Percentiles rank a stretch among this genome's conserved stretches.
Conservation (phyloP, 768 basidiomycete genomes). For the Auriscalpium vulgare region DNA sequence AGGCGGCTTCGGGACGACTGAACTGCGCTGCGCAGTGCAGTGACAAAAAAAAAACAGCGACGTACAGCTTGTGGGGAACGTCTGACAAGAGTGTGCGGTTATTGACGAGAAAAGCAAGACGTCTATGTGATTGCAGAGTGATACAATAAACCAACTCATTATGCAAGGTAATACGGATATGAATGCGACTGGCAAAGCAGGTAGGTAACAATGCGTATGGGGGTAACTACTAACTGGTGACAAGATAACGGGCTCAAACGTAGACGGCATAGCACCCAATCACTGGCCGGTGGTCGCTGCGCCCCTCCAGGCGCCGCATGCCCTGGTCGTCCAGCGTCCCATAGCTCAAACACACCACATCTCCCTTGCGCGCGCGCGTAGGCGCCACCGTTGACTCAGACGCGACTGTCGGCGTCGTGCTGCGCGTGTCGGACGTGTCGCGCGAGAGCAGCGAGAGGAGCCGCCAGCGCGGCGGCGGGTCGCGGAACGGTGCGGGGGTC, state of each 20-base stretch:
- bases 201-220: too few relatives aligned
- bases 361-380: slow-evolving; percentile 45
- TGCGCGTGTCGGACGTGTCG: background rate
- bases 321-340: slow-evolving; percentile 64
- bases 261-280: slow-evolving; percentile 71
- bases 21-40: too few relatives aligned
- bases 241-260: slow-evolving; percentile 21
- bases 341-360: slow-evolving; percentile 67
- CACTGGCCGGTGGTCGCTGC: slow-evolving; percentile 83
- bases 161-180: too few relatives aligned
- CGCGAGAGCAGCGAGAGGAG: slow-evolving; percentile 11
- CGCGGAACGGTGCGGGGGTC: background rate
- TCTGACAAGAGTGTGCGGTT: too few relatives aligned
- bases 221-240: too few relatives aligned
- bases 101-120: too few relatives aligned
- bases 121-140: too few relatives aligned
- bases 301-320: slow-evolving; percentile 70
- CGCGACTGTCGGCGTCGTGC: background rate
- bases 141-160: too few relatives aligned
- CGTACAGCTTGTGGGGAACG: too few relatives aligned
- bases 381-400: slow-evolving; percentile 7
- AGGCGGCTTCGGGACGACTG: too few relatives aligned
- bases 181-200: too few relatives aligned
- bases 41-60: too few relatives aligned
- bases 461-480: slow-evolving; percentile 9